Base-by-base conservation (phyloP, 257 asterid genomes). In the Thymus mandschuricus region DNA sequence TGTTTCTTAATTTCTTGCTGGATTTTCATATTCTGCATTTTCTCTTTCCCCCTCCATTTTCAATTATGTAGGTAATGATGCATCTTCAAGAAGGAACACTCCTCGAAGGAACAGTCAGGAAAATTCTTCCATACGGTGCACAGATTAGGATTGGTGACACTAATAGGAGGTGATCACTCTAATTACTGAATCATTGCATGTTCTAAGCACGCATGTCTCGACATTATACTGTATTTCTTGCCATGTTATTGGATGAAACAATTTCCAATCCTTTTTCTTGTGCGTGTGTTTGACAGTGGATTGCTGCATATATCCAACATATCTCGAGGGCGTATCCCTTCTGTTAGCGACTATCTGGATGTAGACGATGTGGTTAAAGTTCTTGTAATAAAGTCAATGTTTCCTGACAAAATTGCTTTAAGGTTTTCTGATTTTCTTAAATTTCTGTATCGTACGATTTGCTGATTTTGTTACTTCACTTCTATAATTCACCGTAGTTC, bases 81-180 rank as follows among this genome's bases (percentile, higher is more conserved):
- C 74, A 92, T 83, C 98, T 91, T 75, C 89, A 71, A 75, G 90
- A 81, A 67, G 99, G 99, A 43, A 86, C 92, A 5, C 96, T 95
- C 75, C 89, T 95, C 10, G 87, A 88, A 44, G 97, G 99, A 79
- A 89, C 98, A 2, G 97, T 95, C 63, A 77, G n/a, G 83, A 88
- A 81, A 72, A 70, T 95, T 62, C 84, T 71, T 52, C 96, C 96
- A n/a, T 92, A 84, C 60, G 99, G 99, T 57, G 98, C 97, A 28
- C 98, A 92, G 77, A 89, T 95, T 68, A 75, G 87, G 91, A 87
- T 92, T 66, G 97, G 98, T 11, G 94, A 91, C 68, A 86, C 85
- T 56, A 95, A 91, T 38, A 83, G 99, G 79, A 88, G 99, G 98
- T 95, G 71, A 81, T 76, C 60, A 60, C n/a, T 60, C 15, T 2